Evolutionary conservation across 352 stramenopile species (phyloP), one percentile per base, ranked within the genome.

Genomic region (Hyaloperonospora brassicae): DNA sequence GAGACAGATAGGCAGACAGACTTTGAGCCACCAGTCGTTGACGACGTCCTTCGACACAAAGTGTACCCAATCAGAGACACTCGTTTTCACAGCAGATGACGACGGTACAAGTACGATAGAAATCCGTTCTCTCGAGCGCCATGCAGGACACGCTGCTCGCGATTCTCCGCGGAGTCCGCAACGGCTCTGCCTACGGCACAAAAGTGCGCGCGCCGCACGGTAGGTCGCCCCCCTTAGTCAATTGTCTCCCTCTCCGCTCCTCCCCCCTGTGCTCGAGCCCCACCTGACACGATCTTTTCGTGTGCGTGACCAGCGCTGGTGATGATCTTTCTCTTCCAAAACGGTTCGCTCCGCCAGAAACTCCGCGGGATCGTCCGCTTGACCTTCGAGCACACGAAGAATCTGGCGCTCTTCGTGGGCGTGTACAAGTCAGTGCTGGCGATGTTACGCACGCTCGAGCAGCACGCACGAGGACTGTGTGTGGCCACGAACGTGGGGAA

Each of bases 271-370:
- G 43, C 23, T 4, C 23, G 27, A 31, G 7, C 27, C 3, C 7
- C 36, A 2, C 13, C 47, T 59, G 23, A 63, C 40, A 23, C 22
- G 24, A 49, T 1, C 11, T 39, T 6, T 42, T 52, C 7, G 3
- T 31, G 39, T 50, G 13, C 25, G 43, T 48, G 40, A 39, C n/a
- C 49, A 93, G 86, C 86, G 13, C 73, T 93, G 38, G 86, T 95
- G 53, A 95, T 95, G 86, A 86, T 91, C 57, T 86, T 93, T 49
- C 73, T 95, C 2, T 95, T 95, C 64, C 77, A 89, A 50, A 78
- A 80, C 42, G 82, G 83, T 6, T 79, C 79, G 12, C n/a, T 94
- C 24, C 76, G 77, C 9, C 57, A 92, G 44, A 90, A 93, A 60
- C 61, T 95, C 22, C 76, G 61, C 13, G 68, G 70, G 17, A 71